A percentile compares a stretch with the other conserved stretches of the same genome.
These are phyloP conservation scores for Eucalyptus tenuipes DNA, from an alignment of 345 rosid species.

Conservation along the genomic window DNA sequence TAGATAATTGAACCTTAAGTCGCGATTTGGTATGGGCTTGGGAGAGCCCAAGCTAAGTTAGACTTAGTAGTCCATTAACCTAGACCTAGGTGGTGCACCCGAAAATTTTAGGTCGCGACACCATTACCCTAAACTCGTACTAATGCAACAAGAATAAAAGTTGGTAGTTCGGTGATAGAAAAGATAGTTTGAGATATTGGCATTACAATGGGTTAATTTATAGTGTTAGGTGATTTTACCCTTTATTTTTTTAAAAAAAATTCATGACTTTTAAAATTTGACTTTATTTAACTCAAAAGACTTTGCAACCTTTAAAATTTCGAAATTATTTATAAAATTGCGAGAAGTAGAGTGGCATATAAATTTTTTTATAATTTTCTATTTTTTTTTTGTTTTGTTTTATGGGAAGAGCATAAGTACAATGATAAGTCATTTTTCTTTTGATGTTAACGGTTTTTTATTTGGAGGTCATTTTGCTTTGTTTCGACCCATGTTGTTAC, in stretches of 20 bases:
- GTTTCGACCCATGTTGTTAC: not conserved
- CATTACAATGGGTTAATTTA: not conserved
- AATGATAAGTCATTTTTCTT: not conserved
- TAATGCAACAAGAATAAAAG: not conserved
- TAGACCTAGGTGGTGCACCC: too few species aligned
- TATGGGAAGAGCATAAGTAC: not conserved
- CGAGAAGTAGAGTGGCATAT: not conserved
- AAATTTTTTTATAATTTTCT: not conserved
- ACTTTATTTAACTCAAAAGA: not conserved
- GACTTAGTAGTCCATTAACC: too few species aligned
- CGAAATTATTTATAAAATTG: too few species aligned
- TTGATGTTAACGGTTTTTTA: not conserved
- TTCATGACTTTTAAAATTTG: not conserved
- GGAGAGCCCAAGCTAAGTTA: too few species aligned
- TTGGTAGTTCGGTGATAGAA: fast-evolving
- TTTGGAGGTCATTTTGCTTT: not conserved
- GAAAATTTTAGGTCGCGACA: too few species aligned
- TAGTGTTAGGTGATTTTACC: not conserved
- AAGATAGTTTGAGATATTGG: not conserved
- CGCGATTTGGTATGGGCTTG: too few species aligned
- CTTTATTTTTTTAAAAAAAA: not conserved
- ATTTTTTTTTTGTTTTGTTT: fast-evolving
- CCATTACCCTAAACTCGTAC: not conserved
- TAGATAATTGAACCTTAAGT: too few species aligned
- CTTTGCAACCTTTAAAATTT: not conserved